Percentiles rank a stretch among this genome's conserved stretches.
Evolutionary conservation across 208 protist genomes (phyloP).

Genomic region (Wallacemonas sp.): DNA sequence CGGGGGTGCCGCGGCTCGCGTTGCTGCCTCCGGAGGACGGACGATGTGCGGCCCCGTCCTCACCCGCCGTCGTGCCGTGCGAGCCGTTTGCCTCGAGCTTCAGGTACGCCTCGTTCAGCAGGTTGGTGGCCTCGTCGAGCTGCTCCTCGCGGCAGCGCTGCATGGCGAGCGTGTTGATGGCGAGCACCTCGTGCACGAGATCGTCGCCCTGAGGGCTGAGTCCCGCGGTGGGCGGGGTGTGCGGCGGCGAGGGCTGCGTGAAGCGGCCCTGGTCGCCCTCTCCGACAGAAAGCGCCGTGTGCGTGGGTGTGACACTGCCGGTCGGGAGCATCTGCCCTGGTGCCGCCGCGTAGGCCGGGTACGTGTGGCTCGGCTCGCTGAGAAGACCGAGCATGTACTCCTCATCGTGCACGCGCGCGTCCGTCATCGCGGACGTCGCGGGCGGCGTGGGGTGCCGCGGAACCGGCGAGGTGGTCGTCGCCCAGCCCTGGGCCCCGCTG

Average conservation of each 20-base stretch:
- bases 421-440: not conserved
- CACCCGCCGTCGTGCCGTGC: not conserved
- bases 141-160: constrained; percentile 50
- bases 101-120: constrained; percentile 55
- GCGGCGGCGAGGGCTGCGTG: not conserved
- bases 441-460: not conserved
- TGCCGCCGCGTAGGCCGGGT: not conserved
- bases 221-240: constrained; percentile 1
- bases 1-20: not conserved
- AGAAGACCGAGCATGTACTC: constrained; percentile 12
- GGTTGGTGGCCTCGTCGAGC: constrained; percentile 33
- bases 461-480: too few species aligned
- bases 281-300: not conserved
- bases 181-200: constrained; percentile 74
- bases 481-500: too few species aligned
- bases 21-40: constrained; percentile 4
- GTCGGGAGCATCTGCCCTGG: constrained; percentile 24
- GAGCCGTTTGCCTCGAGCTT: constrained; percentile 33
- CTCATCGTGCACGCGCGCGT: constrained; percentile 7
- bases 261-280: not conserved
- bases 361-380: not conserved
- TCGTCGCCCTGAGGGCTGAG: constrained; percentile 40
- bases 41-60: not conserved
- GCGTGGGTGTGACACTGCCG: constrained; percentile 9
- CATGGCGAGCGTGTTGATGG: constrained; percentile 87